Evolutionary conservation across 805 yeast genomes (phyloP), one percentile per base, ranked within the genome.

Genomic region (Candida ipomoeae): DNA sequence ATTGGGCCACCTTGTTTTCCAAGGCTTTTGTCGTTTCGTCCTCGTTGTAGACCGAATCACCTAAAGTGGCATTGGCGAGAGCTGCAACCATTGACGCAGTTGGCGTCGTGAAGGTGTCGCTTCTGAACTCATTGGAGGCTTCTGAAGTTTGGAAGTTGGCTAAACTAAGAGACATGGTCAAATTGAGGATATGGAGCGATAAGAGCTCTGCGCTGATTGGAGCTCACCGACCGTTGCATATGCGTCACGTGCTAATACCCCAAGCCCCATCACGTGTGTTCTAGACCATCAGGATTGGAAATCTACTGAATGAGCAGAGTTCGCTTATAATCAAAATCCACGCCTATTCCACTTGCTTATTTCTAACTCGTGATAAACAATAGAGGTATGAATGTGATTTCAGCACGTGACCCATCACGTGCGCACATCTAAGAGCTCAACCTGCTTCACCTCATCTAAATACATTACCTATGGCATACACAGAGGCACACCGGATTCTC

Each of bases 31-130:
- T 73, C 13, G 65, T 48, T 3, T 44, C 60, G 57, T 73, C 78
- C 54, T 73, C 77, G 51, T 69, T 65, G 56, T 73, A 73, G 2
- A 73, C 78, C 4, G 77, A 62, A 53, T 73, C 78, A 3, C 78
- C 78, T 21, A 65, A 61, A 0, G 74, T 60, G n/a, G 74, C 58
- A 10, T 52, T 54, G 31, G 56, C 57, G 20, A 57, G 46, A 2
- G 61, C 52, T 13, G 54, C 51, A 13, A 54, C 53, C 59, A 59
- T 54, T 5, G 51, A 40, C 1, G 55, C 43, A 6, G 62, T 57
- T n/a, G 62, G 62, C 10, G 61, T 59, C 38, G 62, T 59, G 50
- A 59, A 59, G 5, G 62, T 59, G 43, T 59, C 62, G 38, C 56
- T 51, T 23, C 62, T 43, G 50, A 59, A 57, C 44, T 59, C 62